Percentiles rank a stretch among this genome's conserved stretches.
Evolutionary conservation across 73 alveolate species (phyloP).

Genomic region (Paramecium caudatum): DNA sequence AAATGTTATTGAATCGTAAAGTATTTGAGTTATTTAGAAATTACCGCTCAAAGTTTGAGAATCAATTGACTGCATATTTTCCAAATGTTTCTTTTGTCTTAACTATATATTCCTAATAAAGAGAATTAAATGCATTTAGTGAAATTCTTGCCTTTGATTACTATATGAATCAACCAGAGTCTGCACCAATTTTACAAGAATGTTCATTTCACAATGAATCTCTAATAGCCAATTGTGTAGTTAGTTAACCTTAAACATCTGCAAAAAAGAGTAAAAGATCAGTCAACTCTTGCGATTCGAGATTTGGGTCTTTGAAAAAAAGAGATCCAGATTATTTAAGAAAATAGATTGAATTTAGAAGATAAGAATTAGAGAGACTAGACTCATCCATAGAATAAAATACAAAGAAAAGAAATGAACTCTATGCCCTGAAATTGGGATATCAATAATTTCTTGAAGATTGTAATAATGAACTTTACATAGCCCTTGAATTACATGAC

Average conservation of each 20-base stretch:
- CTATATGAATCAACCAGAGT: neutral
- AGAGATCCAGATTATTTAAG: neutral
- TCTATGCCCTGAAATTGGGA: neutral
- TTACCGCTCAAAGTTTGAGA: neutral
- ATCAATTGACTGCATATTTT: neutral
- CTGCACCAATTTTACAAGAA: neutral
- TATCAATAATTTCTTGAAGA: slow-evolving; percentile 5
- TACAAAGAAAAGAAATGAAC: neutral
- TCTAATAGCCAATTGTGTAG: slow-evolving; percentile 21
- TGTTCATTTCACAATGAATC: slow-evolving; percentile 35
- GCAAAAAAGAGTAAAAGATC: slow-evolving; percentile 50
- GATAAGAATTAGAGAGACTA: slow-evolving; percentile 40
- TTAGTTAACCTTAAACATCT: slow-evolving; percentile 6
- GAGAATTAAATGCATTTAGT: slow-evolving; percentile 6
- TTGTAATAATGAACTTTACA: neutral
- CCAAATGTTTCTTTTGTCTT: slow-evolving; percentile 37
- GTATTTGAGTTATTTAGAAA: neutral
- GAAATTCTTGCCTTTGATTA: slow-evolving; percentile 3
- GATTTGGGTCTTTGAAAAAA: slow-evolving; percentile 14
- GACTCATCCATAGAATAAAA: slow-evolving; percentile 24
- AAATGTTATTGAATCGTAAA: slow-evolving; percentile 17
- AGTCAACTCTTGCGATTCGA: slow-evolving; percentile 18
- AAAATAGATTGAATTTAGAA: slow-evolving; percentile 45
- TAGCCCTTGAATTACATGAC: slow-evolving; percentile 23
- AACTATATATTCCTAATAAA: slow-evolving; percentile 10